A percentile compares a stretch with the other conserved stretches of the same genome.
Conservation (phyloP, 2,329 filamentous ascomycete genomes). For the Cladophialophora psammophila region DNA sequence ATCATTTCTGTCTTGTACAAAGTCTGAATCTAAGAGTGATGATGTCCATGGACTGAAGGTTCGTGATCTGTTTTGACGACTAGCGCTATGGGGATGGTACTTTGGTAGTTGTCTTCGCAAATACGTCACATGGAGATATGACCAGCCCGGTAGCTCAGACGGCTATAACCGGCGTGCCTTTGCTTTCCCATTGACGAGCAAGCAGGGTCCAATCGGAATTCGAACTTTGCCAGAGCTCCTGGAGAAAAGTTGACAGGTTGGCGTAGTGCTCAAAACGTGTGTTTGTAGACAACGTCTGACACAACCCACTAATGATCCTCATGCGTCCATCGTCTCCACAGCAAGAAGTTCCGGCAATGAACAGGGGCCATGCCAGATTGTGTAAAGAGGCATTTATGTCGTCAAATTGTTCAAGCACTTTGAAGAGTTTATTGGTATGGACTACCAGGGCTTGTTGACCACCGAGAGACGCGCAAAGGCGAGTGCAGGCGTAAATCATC, state of each 20-base stretch:
- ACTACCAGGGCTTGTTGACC: neutral
- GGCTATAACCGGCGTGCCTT: slow-evolving; percentile 9
- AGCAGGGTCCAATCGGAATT: slow-evolving; percentile 13
- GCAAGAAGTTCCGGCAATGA: slow-evolving; percentile 17
- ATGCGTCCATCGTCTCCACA: slow-evolving; percentile 4
- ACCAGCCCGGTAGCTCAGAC: neutral
- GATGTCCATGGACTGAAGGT: neutral
- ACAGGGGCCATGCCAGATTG: slow-evolving; percentile 16
- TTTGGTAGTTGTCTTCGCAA: neutral
- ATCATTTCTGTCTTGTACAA: neutral
- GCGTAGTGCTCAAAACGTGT: slow-evolving; percentile 17
- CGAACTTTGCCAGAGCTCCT: slow-evolving; percentile 15
- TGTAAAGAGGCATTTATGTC: slow-evolving; percentile 12
- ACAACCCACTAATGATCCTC: neutral
- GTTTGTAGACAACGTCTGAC: neutral
- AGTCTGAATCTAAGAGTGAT: neutral
- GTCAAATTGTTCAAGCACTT: slow-evolving; percentile 11
- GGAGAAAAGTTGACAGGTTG: slow-evolving; percentile 4
- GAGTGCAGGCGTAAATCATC: slow-evolving; percentile 5
- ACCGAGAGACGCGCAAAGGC: neutral
- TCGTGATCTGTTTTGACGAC: neutral
- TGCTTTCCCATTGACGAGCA: slow-evolving; percentile 11
- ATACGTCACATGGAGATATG: neutral
- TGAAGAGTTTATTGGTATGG: slow-evolving; percentile 8
- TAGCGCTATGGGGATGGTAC: neutral